These are phyloP conservation scores for Akanthomyces uredinophilus DNA, from an alignment of 2,329 filamentous ascomycete genomes.

Conservation along the genomic window DNA sequence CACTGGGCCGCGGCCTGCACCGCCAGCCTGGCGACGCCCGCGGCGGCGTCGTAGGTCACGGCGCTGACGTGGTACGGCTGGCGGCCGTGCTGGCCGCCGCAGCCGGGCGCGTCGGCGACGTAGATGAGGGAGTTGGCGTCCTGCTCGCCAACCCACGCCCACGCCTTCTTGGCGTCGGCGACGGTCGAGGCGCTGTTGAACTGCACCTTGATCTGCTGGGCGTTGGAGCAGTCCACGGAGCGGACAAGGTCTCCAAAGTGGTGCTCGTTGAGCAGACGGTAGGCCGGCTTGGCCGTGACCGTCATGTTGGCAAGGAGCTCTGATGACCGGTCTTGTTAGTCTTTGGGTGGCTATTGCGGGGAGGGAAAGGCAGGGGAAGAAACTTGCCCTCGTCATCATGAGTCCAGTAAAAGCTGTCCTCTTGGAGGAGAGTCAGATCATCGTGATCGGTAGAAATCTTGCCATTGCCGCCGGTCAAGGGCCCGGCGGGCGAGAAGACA, in stretches of 20 bases:
- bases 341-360: neutral
- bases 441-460: neutral
- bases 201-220: slow-evolving; percentile 3
- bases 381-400: slow-evolving; percentile 2
- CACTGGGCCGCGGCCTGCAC: slow-evolving; percentile 5
- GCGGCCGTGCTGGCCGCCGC: slow-evolving; percentile 13
- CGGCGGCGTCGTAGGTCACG: slow-evolving; percentile 3
- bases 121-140: slow-evolving; percentile 12
- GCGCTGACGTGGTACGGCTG: slow-evolving; percentile 11
- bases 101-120: slow-evolving; percentile 10
- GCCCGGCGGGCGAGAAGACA: slow-evolving; percentile 5
- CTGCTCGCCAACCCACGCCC: slow-evolving; percentile 9
- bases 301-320: slow-evolving; percentile 15
- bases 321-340: neutral
- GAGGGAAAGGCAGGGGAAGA: no score
- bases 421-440: slow-evolving; percentile 6
- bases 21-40: neutral
- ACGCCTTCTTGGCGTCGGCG: slow-evolving; percentile 7
- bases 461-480: neutral
- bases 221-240: slow-evolving; percentile 14
- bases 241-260: slow-evolving; percentile 8
- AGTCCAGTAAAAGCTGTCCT: slow-evolving; percentile 14
- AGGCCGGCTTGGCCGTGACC: slow-evolving; percentile 11
- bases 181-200: neutral
- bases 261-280: slow-evolving; percentile 14